These are phyloP conservation scores for Dendryphion nanum DNA, from an alignment of 2,329 filamentous ascomycete genomes.

Conservation along the genomic window DNA sequence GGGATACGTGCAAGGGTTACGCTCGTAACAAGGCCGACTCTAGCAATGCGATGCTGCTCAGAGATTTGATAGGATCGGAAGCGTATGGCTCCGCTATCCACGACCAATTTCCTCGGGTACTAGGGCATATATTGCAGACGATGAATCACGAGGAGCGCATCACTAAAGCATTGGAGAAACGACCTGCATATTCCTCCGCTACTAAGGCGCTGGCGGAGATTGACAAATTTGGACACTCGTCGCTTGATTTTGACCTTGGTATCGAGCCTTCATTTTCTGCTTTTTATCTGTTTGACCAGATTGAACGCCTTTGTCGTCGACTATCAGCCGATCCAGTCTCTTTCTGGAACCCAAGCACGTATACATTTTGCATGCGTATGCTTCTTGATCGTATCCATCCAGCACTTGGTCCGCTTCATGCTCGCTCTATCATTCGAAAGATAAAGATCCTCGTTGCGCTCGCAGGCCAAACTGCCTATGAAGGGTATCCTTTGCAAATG, in stretches of 20 bases:
- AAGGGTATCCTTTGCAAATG: constrained; percentile 87
- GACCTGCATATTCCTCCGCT: constrained; percentile 58
- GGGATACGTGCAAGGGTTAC: constrained; percentile 58
- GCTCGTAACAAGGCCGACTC: constrained; percentile 42
- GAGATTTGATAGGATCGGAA: constrained; percentile 67
- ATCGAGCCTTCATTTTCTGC: constrained; percentile 86
- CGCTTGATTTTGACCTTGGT: constrained; percentile 65
- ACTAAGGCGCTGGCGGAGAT: constrained; percentile 68
- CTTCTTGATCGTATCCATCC: constrained; percentile 79
- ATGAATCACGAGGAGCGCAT: constrained; percentile 47
- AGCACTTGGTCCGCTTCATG: constrained; percentile 81
- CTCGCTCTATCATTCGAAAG: constrained; percentile 82
- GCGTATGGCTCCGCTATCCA: constrained; percentile 63
- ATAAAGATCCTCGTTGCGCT: constrained; percentile 78
- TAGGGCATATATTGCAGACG: constrained; percentile 72
- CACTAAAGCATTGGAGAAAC: constrained; percentile 55
- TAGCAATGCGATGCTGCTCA: constrained; percentile 65
- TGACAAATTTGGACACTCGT: constrained; percentile 65
- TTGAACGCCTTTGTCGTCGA: constrained; percentile 74
- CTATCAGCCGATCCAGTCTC: constrained; percentile 59
- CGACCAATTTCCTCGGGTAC: constrained; percentile 71
- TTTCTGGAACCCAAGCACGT: constrained; percentile 75
- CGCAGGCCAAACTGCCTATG: constrained; percentile 68
- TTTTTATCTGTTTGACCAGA: constrained; percentile 71
- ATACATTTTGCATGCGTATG: constrained; percentile 71